Evolutionary conservation across 768 basidiomycete species (phyloP).

Genomic region (Lactifluus pinguis): DNA sequence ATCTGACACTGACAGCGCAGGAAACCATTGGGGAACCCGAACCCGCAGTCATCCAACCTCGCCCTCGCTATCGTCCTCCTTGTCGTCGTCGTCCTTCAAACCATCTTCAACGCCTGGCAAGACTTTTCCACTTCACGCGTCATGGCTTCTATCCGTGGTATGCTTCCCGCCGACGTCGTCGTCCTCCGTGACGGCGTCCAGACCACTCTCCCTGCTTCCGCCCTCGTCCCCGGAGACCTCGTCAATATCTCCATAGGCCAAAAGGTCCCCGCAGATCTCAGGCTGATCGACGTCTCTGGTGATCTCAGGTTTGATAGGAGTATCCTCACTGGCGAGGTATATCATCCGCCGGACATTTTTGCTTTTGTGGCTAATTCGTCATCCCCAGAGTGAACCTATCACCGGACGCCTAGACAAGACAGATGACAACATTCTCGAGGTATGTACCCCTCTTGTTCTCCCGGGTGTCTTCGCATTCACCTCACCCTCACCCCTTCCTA

Average conservation of each 20-base stretch:
- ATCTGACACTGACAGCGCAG: slow-evolving; percentile 22
- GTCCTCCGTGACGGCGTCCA: slow-evolving; percentile 45
- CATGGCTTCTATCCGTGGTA: slow-evolving; percentile 56
- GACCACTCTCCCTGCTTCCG: slow-evolving; percentile 43
- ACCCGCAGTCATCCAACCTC: slow-evolving; percentile 45
- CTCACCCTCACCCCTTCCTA: slow-evolving; percentile 26
- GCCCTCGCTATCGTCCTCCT: slow-evolving; percentile 52
- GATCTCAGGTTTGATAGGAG: slow-evolving; percentile 56
- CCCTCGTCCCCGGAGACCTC: slow-evolving; percentile 61
- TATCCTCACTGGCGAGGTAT: slow-evolving; percentile 56
- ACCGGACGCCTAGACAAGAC: slow-evolving; percentile 24
- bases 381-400: slow-evolving; percentile 15
- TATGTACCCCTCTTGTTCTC: not conserved
- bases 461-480: not conserved
- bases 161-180: slow-evolving; percentile 56
- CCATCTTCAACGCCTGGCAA: slow-evolving; percentile 41
- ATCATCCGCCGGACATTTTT: slow-evolving; percentile 14
- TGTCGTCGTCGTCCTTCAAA: slow-evolving; percentile 32
- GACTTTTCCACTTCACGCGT: slow-evolving; percentile 50
- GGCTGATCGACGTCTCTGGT: slow-evolving; percentile 47
- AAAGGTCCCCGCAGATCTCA: slow-evolving; percentile 62
- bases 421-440: slow-evolving; percentile 25
- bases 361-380: slow-evolving; percentile 4
- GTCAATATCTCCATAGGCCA: slow-evolving; percentile 55
- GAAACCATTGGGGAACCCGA: slow-evolving; percentile 51